Base-by-base conservation (phyloP, 169 alveolate species). In the Cryptosporidium sp. region DNA sequence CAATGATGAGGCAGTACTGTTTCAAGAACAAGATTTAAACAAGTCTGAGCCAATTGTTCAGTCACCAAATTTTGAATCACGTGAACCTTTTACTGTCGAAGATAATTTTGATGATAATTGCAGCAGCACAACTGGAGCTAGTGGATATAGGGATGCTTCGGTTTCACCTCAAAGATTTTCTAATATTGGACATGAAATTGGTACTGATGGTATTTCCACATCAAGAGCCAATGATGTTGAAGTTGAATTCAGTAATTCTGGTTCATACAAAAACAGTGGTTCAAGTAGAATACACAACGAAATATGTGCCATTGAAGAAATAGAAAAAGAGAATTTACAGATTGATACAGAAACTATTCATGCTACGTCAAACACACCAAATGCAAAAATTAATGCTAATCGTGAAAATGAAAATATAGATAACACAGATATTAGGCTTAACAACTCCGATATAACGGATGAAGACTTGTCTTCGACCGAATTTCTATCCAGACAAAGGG, bases 81-180 rank as follows among this genome's bases (percentile, higher is more conserved):
- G 51, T 41, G 89, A 80, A 31, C 29, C 70, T 9, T 73, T 73
- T 80, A 39, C 45, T 23, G 74, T 16, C 48, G 89, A 80, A 31
- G 89, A 65, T 59, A 59, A 80, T 14, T 80, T 80, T 62, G 89
- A 80, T 62, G 89, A 80, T 80, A 48, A 67, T 18, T 80, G 89
- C 45, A 80, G 89, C 45, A 80, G 89, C 39, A 80, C 89, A 33
- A 80, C 89, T 16, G 89, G 89, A 80, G 89, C 89, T 6, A 80
- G 89, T 62, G 89, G 80, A 18, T 59, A 73, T 48, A 80, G 89
- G 51, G 89, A 80, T 62, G 23, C 74, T 43, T 80, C 89, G n/a
- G 68, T 62, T 2, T 80, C 89, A 10, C 89, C 89, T 58, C 74
- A 67, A 29, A 80, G 89, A 80, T 73, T 26, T 37, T 26, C 51